Evolutionary conservation across 1,284 basidiomycete species (phyloP).

Genomic region (Sphagnurus paluster): DNA sequence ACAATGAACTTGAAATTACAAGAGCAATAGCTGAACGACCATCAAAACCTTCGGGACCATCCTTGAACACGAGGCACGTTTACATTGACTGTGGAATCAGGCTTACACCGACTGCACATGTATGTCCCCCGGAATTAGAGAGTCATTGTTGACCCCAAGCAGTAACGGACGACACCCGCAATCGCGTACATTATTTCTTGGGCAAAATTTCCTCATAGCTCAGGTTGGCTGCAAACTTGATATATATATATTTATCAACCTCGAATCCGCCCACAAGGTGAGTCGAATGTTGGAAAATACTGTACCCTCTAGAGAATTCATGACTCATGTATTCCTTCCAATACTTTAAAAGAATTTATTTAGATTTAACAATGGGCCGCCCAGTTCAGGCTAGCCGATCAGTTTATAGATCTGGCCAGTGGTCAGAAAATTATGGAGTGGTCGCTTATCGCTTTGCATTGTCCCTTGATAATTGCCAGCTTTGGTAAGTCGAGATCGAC

Average conservation of each 20-base stretch:
- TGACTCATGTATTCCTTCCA: too few species aligned
- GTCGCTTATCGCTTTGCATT: background rate
- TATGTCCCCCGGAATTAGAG: background rate
- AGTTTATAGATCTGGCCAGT: background rate
- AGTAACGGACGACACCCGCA: too few species aligned
- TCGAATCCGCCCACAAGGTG: too few species aligned
- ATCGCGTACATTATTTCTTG: background rate
- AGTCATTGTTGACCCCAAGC: too few species aligned
- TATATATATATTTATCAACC: background rate
- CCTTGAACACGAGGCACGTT: slow-evolving; percentile 2
- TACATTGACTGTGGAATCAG: background rate
- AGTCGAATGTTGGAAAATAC: too few species aligned
- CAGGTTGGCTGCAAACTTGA: too few species aligned
- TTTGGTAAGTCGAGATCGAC: background rate
- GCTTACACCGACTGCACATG: too few species aligned
- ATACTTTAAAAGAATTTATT: too few species aligned
- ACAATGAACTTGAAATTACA: too few species aligned
- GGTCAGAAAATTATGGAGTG: too few species aligned
- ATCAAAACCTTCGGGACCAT: background rate
- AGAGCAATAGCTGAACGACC: background rate
- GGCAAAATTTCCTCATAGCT: background rate
- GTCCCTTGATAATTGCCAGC: background rate
- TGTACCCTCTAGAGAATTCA: too few species aligned
- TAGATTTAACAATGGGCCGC: too few species aligned
- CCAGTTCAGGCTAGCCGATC: background rate